These are phyloP conservation scores for Hypoxylon sp. DNA, from an alignment of 2,329 filamentous ascomycete genomes.

Conservation along the genomic window DNA sequence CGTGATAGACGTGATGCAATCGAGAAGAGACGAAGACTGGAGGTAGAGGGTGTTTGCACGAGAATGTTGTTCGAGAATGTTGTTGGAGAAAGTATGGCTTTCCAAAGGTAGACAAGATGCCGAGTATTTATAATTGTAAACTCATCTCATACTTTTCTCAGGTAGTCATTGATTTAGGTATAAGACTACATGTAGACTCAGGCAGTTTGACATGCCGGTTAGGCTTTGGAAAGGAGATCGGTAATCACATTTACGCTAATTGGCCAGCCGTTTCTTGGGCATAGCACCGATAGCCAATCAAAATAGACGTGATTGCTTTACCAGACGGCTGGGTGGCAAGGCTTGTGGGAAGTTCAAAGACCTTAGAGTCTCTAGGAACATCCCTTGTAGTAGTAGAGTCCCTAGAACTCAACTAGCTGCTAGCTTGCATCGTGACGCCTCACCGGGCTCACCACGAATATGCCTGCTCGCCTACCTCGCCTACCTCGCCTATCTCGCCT, in stretches of 20 bases:
- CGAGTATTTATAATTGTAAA: conserved; percentile 14
- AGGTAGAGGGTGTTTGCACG: neutral
- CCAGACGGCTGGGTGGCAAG: neutral
- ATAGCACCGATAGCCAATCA: conserved; percentile 21
- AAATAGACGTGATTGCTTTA: conserved; percentile 25
- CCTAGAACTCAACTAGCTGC: no score
- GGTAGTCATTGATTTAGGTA: no score
- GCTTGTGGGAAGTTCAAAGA: conserved; percentile 12
- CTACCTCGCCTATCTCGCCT: no score
- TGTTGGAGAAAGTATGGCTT: neutral
- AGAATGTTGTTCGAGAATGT: neutral
- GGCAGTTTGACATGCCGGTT: conserved; percentile 34
- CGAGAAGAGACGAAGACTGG: neutral
- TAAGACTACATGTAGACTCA: no score
- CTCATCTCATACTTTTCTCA: neutral
- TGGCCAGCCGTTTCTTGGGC: conserved; percentile 8
- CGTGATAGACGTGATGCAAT: conserved; percentile 26
- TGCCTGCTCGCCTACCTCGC: no score
- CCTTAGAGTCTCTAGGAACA: no score
- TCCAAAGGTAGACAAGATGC: neutral
- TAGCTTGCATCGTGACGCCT: no score
- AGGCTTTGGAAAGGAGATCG: conserved; percentile 7
- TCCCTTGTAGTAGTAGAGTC: no score
- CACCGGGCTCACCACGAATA: no score
- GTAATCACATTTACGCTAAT: conserved; percentile 34